Conservation (phyloP, 2,329 filamentous ascomycete genomes). For the Zymoseptoria brevis region DNA sequence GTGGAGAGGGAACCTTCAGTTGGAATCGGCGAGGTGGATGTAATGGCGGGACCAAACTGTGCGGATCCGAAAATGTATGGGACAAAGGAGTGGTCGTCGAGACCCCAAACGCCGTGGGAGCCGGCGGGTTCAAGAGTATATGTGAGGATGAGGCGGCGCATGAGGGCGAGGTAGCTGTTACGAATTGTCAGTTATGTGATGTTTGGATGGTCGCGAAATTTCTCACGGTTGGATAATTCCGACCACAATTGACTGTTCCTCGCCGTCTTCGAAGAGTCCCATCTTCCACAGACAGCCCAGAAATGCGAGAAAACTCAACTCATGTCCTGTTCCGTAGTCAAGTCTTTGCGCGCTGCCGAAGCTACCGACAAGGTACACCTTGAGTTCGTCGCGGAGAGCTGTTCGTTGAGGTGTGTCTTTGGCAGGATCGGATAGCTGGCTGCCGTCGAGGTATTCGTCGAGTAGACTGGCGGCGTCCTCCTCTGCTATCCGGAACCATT, state of each 20-base stretch:
- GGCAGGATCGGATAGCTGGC: slow-evolving; percentile 7
- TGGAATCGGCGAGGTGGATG: slow-evolving; percentile 53
- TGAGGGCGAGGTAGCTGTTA: slow-evolving; percentile 64
- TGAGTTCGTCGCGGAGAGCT: slow-evolving; percentile 50
- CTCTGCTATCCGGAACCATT: slow-evolving; percentile 67
- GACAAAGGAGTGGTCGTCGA: slow-evolving; percentile 59
- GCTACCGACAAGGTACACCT: slow-evolving; percentile 69
- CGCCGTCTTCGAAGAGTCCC: slow-evolving; percentile 61
- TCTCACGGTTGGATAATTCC: slow-evolving; percentile 75
- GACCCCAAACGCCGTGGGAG: slow-evolving; percentile 53
- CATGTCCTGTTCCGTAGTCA: slow-evolving; percentile 94
- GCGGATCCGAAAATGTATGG: slow-evolving; percentile 94
- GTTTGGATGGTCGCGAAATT: slow-evolving; percentile 1
- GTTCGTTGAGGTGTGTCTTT: neutral
- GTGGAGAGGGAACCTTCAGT: slow-evolving; percentile 65
- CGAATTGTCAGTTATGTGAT: neutral
- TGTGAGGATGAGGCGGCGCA: slow-evolving; percentile 74
- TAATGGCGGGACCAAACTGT: slow-evolving; percentile 72
- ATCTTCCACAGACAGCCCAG: slow-evolving; percentile 87
- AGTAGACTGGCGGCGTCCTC: slow-evolving; percentile 47
- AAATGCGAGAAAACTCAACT: slow-evolving; percentile 90
- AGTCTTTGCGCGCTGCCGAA: slow-evolving; percentile 85
- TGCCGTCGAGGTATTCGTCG: slow-evolving; percentile 2
- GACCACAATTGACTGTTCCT: slow-evolving; percentile 73
- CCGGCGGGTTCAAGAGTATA: slow-evolving; percentile 94